Conservation (phyloP, 192 early-diverging fungal genomes). For the Mortierella hygrophila region DNA sequence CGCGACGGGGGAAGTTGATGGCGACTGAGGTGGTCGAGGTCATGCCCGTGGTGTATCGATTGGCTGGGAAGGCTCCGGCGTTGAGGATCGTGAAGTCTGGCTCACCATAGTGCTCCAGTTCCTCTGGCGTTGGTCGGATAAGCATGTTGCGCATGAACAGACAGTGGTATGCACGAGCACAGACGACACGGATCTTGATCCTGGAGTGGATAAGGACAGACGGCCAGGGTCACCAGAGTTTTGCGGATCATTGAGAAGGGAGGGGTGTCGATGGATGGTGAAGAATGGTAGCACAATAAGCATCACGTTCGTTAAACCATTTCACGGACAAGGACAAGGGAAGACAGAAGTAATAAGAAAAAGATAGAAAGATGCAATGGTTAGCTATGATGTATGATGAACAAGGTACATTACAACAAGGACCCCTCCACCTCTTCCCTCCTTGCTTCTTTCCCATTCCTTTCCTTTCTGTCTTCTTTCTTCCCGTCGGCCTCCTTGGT, state of each 20-base stretch:
- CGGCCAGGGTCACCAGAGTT: neutral
- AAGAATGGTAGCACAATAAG: neutral
- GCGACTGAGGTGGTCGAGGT: conserved; percentile 92
- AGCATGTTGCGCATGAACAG: conserved; percentile 99
- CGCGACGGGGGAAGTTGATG: conserved; percentile 89
- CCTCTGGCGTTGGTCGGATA: conserved; percentile 92
- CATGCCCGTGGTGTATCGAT: conserved; percentile 94
- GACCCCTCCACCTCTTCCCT: neutral
- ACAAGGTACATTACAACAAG: neutral
- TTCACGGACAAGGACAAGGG: no score
- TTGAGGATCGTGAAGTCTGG: conserved; percentile 98
- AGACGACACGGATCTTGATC: conserved; percentile 96
- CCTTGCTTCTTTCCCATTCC: neutral
- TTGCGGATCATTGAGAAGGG: neutral
- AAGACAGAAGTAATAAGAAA: no score
- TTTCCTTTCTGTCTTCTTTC: neutral
- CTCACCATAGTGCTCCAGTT: conserved; percentile 90
- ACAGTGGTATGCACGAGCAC: conserved; percentile 93
- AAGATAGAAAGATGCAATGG: neutral
- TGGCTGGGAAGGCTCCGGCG: conserved; percentile 92
- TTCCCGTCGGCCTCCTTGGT: neutral
- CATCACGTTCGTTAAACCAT: no score
- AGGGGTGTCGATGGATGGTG: neutral
- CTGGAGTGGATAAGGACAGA: conserved; percentile 43
- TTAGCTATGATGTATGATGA: neutral